Evolutionary conservation across 495 filamentous ascomycete species (phyloP).

Genomic region (Astrothelium macrocarpum): DNA sequence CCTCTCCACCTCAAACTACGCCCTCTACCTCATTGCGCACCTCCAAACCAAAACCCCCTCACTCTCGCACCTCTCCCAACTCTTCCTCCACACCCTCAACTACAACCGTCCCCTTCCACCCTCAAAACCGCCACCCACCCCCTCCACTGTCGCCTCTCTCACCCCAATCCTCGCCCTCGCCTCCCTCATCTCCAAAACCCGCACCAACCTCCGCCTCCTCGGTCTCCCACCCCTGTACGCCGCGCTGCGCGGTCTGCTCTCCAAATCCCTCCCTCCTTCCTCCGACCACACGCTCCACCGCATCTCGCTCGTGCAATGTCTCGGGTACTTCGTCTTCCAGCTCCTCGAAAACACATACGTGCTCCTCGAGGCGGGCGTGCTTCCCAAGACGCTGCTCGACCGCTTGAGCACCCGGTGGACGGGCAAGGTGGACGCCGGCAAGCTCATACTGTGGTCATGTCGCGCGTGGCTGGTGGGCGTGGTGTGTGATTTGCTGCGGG

Average conservation of each 20-base stretch:
- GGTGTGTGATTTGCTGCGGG: slow-evolving; percentile 26
- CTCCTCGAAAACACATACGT: slow-evolving; percentile 30
- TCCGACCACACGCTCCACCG: slow-evolving; percentile 26
- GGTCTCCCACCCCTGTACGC: slow-evolving; percentile 31
- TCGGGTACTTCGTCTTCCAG: slow-evolving; percentile 29
- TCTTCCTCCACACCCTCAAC: slow-evolving; percentile 20
- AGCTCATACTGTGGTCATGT: slow-evolving; percentile 19
- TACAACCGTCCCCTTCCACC: slow-evolving; percentile 1
- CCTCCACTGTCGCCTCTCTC: slow-evolving; percentile 12
- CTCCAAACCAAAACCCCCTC: slow-evolving; percentile 22
- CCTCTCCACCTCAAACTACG: slow-evolving; percentile 33
- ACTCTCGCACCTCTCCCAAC: slow-evolving; percentile 13
- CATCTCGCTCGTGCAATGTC: slow-evolving; percentile 24
- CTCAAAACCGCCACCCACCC: slow-evolving; percentile 12
- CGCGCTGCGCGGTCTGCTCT: slow-evolving; percentile 24
- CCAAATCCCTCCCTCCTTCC: slow-evolving; percentile 21
- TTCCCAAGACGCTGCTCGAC: slow-evolving; percentile 21
- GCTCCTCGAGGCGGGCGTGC: slow-evolving; percentile 14
- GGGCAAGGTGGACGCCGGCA: slow-evolving; percentile 17
- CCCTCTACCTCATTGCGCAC: slow-evolving; percentile 32
- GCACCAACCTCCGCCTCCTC: slow-evolving; percentile 31
- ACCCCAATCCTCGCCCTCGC: slow-evolving; percentile 22
- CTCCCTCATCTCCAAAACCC: slow-evolving; percentile 24
- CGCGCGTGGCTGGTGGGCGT: slow-evolving; percentile 29
- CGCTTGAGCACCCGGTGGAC: slow-evolving; percentile 14